Base-by-base conservation (phyloP, 768 basidiomycete species). In the Amanita rimosa region DNA sequence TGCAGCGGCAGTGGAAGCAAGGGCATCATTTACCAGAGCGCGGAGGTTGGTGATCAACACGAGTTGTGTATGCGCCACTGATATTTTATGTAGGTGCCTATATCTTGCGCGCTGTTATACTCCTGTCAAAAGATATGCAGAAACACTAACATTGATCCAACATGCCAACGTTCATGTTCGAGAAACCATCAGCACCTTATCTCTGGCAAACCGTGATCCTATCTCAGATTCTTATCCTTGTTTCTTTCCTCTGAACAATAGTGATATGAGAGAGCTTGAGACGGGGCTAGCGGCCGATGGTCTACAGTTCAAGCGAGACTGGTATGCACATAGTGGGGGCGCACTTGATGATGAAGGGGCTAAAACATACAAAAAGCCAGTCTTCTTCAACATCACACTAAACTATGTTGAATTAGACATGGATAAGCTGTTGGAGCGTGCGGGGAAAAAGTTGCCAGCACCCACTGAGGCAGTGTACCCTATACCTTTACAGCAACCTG, bases 341-440 rank as follows among this genome's bases (percentile, higher is more conserved):
- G 66, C 71, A 5, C 56, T 67, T 29, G 62, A 68, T 10, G 60
- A 61, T 0, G 70, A 75, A 42, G 59, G n/a, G 29, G 35, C 69
- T 43, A 71, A 73, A 57, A 63, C 70, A 34, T 69, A 81, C 58
- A 81, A 83, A 68, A 95, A 95, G 60, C 89, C 90, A 13, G 58
- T 91, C 35, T 96, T 97, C 70, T 96, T 94, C 65, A 89, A 96
- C 61, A 85, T 91, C 52, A 93, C 91, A 14, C 79, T 93, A 57
- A 96, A 95, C 64, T 96, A 95, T 59, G 82, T 90, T 48, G 79
- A 86, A 54, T 64, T 92, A 51, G 87, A 93, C 57, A 83, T 93
- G 80, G 85, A 88, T 39, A 67, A 76, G 44, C 64, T 96, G 50
- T 66, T 79, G 57, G 75, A 73, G 50, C 70, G 84, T 14, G 86